Base-by-base conservation (phyloP, 2,329 filamentous ascomycete species). In the Colletotrichum sp. region DNA sequence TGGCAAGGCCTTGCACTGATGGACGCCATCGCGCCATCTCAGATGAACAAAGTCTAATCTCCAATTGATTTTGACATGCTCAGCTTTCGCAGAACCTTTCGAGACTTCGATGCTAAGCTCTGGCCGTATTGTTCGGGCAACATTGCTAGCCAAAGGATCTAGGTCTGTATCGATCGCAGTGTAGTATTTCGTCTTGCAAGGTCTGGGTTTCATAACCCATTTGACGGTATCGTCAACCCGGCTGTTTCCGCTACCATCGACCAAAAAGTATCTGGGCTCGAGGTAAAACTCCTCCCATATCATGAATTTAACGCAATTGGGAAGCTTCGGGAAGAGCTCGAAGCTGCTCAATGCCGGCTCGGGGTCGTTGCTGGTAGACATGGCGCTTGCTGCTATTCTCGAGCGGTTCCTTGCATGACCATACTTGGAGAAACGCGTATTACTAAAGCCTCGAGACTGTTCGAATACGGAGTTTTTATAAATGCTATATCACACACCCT, bases 21-120 rank as follows among this genome's bases (percentile, higher is more conserved):
- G 16, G 0, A 36, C 0, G 34, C 0, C 36, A 43, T 43, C 1
- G 36, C 0, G 1, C 36, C 36, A 43, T 43, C 36, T 43, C 0
- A 43, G 0, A 0, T 43, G 36, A n/a, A 48, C 43, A 12, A 48
- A 48, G 2, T 48, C 43, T 12, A 2, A 0, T 21, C 18, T 48
- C 43, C 43, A 48, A 3, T 48, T 48, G n/a, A 48, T 48, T 0
- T 48, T 21, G 18, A 48, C 43, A 12, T 21, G 43, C n/a, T 48
- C 43, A 21, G 43, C n/a, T 13, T 48, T 21, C 9, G 18, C 39
- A 48, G 18, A n/a, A 1, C 18, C 18, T n/a, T 48, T 48, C 18
- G 18, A 48, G 39, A 21, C 10, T 48, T 48, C 39, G 39, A 48
- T 48, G 18, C 9, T 6, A 4, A 7, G 0, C 39, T 48, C 0